Conservation (phyloP, 805 yeast genomes). For the Candida ipomoeae region DNA sequence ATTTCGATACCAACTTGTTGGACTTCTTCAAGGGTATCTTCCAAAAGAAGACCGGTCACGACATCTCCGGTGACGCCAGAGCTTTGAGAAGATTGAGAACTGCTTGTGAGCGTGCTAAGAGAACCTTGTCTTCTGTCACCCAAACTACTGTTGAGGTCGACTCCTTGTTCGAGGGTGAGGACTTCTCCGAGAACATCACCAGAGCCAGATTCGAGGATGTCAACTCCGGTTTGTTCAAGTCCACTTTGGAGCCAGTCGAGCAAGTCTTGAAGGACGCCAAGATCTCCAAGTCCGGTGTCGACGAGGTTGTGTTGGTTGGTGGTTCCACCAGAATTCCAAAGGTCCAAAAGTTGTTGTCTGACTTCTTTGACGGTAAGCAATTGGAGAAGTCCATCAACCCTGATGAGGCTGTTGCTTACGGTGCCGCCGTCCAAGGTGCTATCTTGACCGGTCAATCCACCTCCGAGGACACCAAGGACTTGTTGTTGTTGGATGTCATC, state of each 20-base stretch:
- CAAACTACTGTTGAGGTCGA: conserved; percentile 95
- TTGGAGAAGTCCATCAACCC: conserved; percentile 98
- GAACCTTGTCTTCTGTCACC: conserved; percentile 92
- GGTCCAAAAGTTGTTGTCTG: conserved; percentile 89
- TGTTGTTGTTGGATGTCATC: conserved; percentile 47
- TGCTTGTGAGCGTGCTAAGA: conserved; percentile 97
- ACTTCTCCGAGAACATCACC: conserved; percentile 90
- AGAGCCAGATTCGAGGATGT: conserved; percentile 98
- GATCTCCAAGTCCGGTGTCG: conserved; percentile 77
- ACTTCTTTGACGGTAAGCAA: conserved; percentile 89
- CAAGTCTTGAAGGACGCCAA: conserved; percentile 93
- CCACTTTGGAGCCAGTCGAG: conserved; percentile 93
- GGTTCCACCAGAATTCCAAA: conserved; percentile 99
- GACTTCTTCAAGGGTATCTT: conserved; percentile 44
- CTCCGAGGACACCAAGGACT: conserved; percentile 47
- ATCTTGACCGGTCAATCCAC: conserved; percentile 49
- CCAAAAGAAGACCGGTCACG: conserved; percentile 45
- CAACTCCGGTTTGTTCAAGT: conserved; percentile 88
- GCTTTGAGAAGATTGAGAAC: conserved; percentile 78
- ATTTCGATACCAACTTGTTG: conserved; percentile 48
- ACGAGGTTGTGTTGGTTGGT: conserved; percentile 96
- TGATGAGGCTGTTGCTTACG: conserved; percentile 98
- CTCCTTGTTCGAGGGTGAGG: conserved; percentile 90
- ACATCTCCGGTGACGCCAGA: conserved; percentile 45
- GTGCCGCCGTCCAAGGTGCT: conserved; percentile 98